Evolutionary conservation across 2,329 filamentous ascomycete genomes (phyloP).

Genomic region (Fusarium fujikuroi): DNA sequence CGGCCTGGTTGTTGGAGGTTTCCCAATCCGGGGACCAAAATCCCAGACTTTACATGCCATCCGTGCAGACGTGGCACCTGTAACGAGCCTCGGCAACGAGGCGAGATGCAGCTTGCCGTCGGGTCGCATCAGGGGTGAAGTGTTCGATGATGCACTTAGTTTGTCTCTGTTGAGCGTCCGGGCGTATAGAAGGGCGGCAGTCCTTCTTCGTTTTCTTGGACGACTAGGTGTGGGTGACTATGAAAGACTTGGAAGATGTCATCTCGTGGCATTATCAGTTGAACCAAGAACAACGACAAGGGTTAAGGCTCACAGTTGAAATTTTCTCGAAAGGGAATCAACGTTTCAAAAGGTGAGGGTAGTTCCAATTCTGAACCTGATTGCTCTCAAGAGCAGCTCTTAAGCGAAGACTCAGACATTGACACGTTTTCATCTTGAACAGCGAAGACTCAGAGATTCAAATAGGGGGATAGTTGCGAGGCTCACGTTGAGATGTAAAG

Average conservation of each 20-base stretch:
- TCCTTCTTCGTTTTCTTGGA: background rate
- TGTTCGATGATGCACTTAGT: background rate
- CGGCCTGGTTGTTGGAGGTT: conserved; percentile 12
- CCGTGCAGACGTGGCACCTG: conserved; percentile 22
- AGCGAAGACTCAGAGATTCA: background rate
- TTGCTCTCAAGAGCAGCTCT: background rate
- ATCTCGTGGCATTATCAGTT: background rate
- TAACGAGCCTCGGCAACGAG: conserved; percentile 35
- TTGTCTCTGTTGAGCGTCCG: background rate
- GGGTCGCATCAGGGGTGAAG: background rate
- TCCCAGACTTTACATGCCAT: conserved; percentile 3
- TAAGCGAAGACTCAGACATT: background rate
- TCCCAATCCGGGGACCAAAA: conserved; percentile 3
- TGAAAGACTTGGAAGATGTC: background rate
- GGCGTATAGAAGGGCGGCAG: background rate
- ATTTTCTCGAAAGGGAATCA: background rate
- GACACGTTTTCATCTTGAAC: background rate
- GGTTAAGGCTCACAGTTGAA: background rate
- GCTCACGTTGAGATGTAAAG: background rate
- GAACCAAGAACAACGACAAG: background rate
- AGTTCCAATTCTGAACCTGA: background rate
- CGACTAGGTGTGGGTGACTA: background rate
- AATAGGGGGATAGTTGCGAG: conserved; percentile 29
- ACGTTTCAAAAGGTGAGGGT: background rate
- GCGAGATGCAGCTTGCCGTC: conserved; percentile 34